These are phyloP conservation scores for Paecilomyces sp. DNA, from an alignment of 2,329 filamentous ascomycete genomes.

Conservation along the genomic window DNA sequence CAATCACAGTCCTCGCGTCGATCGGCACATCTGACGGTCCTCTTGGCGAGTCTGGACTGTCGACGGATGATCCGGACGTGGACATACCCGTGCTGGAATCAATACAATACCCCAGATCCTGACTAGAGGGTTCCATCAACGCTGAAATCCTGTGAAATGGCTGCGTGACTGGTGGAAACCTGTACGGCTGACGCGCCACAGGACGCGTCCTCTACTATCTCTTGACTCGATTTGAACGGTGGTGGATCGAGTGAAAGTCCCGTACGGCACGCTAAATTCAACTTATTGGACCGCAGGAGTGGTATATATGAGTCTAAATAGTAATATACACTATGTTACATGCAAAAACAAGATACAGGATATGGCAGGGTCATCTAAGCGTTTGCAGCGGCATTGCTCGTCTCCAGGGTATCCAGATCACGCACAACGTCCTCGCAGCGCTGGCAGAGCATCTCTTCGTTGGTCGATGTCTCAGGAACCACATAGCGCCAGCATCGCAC, in stretches of 20 bases:
- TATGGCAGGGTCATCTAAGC: not conserved
- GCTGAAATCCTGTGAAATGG: not conserved
- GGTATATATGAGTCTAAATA: not conserved
- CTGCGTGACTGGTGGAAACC: not conserved
- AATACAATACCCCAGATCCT: not conserved
- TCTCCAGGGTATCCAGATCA: conserved; percentile 15
- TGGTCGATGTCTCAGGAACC: conserved; percentile 40
- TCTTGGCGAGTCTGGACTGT: not conserved
- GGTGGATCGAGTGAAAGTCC: not conserved
- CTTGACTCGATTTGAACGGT: not conserved
- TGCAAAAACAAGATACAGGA: not conserved
- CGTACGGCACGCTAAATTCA: not conserved
- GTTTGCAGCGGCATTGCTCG: not conserved
- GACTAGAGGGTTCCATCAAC: not conserved
- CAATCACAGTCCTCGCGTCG: not conserved
- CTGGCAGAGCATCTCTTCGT: conserved; percentile 59
- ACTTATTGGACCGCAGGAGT: not conserved
- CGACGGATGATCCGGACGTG: not conserved
- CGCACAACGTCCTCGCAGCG: conserved; percentile 64
- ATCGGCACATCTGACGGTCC: not conserved
- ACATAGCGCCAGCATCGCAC: conserved; percentile 83
- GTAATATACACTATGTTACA: not conserved
- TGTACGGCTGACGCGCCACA: not conserved
- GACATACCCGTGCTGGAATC: not conserved
- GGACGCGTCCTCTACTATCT: not conserved